Evolutionary conservation across 805 yeast genomes (phyloP).

Genomic region (Saccharomyces jurei): DNA sequence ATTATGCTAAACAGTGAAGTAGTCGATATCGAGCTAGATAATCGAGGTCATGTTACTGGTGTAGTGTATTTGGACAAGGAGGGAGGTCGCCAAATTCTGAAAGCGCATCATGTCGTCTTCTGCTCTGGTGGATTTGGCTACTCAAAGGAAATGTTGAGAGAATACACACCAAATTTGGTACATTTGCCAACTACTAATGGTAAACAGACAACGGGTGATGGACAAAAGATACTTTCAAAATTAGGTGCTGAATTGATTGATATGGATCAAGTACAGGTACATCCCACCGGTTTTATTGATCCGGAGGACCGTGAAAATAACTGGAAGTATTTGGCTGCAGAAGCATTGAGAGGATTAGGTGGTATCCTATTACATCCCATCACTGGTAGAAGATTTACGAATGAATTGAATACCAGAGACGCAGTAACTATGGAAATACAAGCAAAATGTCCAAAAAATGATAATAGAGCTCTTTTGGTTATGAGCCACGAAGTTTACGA

Average conservation of each 20-base stretch:
- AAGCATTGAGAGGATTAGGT: conserved; percentile 51
- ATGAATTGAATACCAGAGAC: conserved; percentile 50
- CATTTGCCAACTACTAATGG: conserved; percentile 51
- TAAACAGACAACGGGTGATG: conserved; percentile 52
- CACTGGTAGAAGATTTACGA: conserved; percentile 42
- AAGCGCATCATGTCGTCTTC: conserved; percentile 35
- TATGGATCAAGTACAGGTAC: conserved; percentile 56
- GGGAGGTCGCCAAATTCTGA: conserved; percentile 22
- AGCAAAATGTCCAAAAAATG: conserved; percentile 22
- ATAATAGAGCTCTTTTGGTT: conserved; percentile 30
- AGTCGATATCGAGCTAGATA: conserved; percentile 25
- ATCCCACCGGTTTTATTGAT: conserved; percentile 55
- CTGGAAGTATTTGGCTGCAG: conserved; percentile 56
- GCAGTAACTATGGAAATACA: conserved; percentile 39
- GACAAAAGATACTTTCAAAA: conserved; percentile 40
- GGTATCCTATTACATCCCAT: conserved; percentile 42
- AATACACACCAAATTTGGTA: conserved; percentile 41
- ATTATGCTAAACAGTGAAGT: conserved; percentile 36
- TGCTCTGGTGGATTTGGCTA: conserved; percentile 57
- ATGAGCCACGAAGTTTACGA: conserved; percentile 39
- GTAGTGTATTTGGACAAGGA: conserved; percentile 33
- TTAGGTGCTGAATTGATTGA: conserved; percentile 44
- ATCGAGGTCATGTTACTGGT: conserved; percentile 32
- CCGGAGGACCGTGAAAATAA: conserved; percentile 33
- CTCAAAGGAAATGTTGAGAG: conserved; percentile 32